Evolutionary conservation across 73 alveolate species (phyloP), one percentile per base, ranked within the genome.

Genomic region (Strombidium stylifer): DNA sequence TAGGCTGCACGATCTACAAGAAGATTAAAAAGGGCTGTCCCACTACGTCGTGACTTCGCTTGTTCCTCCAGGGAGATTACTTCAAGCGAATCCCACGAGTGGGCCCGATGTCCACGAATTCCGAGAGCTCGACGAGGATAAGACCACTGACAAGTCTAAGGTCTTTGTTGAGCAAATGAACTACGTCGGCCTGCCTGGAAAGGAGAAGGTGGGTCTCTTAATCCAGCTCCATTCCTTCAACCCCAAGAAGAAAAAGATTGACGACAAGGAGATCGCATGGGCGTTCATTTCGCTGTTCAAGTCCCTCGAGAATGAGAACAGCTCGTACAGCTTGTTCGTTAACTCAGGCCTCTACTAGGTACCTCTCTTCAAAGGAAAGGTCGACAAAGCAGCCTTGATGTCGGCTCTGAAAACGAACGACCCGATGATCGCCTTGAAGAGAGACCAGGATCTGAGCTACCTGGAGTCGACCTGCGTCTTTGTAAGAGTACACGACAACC

Each of bases 111-210:
- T 37, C 4, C 35, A 50, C 4, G 37, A 40, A 34, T 60, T 60
- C 49, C 6, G 28, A 5, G 74, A 60, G 25, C 42, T 14, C 19
- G 28, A 60, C 32, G 37, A 15, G 59, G 60, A 60, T 42, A 48
- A 51, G 7, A 48, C 58, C n/a, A 40, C 51, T 50, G 27, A 60
- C 16, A 40, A 58, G 5, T 15, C 42, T 8, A 23, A 60, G 42
- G 37, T 40, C 32, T 12, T 32, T 20, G 74, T 40, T 18, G 74
- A 60, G 23, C 8, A 11, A 2, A 42, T 60, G 24, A 60, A 60
- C 25, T 60, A 23, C 42, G 60, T 42, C 18, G 74, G 74, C 25
- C 31, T 60, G 3, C n/a, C 74, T 21, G 57, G 61, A 7, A 60
- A 60, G 37, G 41, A 30, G 25, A 40, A 60, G 19, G 61, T 60